Percentiles rank a stretch among this genome's conserved stretches.
Conservation (phyloP, 768 basidiomycete genomes). For the Lactarius pseudohatsudake region DNA sequence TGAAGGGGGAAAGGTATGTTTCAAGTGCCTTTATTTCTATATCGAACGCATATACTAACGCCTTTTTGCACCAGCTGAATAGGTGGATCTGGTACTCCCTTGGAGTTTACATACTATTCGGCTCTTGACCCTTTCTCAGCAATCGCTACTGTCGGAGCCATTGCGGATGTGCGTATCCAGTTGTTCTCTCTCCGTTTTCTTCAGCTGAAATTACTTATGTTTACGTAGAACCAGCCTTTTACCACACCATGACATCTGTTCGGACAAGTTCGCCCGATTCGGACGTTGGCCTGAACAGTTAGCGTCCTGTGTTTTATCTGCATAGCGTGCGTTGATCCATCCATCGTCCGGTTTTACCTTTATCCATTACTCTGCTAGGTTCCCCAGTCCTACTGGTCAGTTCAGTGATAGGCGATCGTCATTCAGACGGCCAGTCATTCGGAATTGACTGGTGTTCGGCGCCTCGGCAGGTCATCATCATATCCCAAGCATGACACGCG, state of each 20-base stretch:
- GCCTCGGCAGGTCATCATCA: not conserved
- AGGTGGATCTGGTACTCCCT: not conserved
- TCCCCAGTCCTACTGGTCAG: not conserved
- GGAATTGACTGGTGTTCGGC: not conserved
- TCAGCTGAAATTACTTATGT: not conserved
- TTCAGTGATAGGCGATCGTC: not conserved
- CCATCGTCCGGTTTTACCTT: not conserved
- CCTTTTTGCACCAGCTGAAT: not conserved
- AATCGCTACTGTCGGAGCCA: not conserved
- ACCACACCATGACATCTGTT: not conserved
- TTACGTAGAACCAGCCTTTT: not conserved
- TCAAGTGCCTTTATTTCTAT: not conserved
- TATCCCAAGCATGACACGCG: not conserved
- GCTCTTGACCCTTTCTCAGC: not conserved
- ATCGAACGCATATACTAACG: constrained; percentile 18
- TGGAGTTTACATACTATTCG: not conserved
- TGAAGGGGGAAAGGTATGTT: not conserved
- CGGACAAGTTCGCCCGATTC: not conserved
- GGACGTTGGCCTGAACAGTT: not conserved
- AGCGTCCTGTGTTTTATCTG: not conserved
- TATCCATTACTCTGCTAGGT: not conserved
- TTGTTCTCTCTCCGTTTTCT: constrained; percentile 2
- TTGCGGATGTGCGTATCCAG: not conserved
- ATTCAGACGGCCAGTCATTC: not conserved
- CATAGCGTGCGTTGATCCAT: not conserved